Evolutionary conservation across 129 eudicot genomes (phyloP), one percentile per base, ranked within the genome.

Genomic region (Mikania micrantha): DNA sequence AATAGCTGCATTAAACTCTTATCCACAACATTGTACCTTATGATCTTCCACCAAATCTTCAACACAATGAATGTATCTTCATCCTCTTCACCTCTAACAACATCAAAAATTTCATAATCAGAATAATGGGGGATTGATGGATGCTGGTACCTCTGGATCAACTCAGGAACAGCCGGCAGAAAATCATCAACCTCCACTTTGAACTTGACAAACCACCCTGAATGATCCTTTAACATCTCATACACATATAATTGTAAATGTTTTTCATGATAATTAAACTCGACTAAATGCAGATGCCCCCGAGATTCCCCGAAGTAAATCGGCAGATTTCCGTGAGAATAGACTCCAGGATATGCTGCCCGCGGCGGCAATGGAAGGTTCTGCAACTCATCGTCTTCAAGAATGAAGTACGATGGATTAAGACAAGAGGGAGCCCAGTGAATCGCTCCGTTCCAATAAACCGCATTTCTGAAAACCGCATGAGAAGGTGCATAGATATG

Each of bases 271-370:
- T 6, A 11, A 0, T 24, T 12, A 2, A 19, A 24, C 39, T 70
- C 80, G 19, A 74, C 60, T 20, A 74, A 24, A 74, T 82, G 80
- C 67, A 82, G 34, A 69, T 78, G 80, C 48, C 77, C 80, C 22
- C 60, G 7, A 36, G 78, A 74, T 74, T 82, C 80, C 35, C 80
- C 76, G 2, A 77, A 69, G 66, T 77, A 81, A n/a, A n/a, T n/a
- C n/a, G n/a, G n/a, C n/a, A n/a, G n/a, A n/a, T n/a, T n/a, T n/a
- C n/a, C n/a, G n/a, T n/a, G n/a, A n/a, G n/a, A n/a, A n/a, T n/a
- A n/a, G n/a, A n/a, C n/a, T n/a, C n/a, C n/a, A n/a, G n/a, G n/a
- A n/a, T n/a, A n/a, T n/a, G n/a, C n/a, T n/a, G n/a, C n/a, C n/a
- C n/a, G n/a, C n/a, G n/a, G n/a, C n/a, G n/a, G n/a, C n/a, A n/a